These are phyloP conservation scores for Cucurbita pepo DNA, from an alignment of 306 rosid genomes.

Conservation along the genomic window DNA sequence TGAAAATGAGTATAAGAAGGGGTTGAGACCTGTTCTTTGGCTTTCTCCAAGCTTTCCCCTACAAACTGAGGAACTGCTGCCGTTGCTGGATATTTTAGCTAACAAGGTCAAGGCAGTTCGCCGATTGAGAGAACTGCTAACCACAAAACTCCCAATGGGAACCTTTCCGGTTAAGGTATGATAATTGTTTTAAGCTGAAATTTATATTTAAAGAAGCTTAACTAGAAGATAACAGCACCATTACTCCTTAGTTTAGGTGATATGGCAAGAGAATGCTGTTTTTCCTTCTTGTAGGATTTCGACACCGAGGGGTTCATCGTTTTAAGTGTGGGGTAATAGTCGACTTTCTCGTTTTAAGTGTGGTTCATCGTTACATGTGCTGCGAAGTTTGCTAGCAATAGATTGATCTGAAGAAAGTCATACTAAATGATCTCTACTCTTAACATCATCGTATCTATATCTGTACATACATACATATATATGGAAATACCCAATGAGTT, in stretches of 20 bases:
- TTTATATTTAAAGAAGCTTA: neutral
- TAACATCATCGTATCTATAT: neutral
- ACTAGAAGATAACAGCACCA: neutral
- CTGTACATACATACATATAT: no score
- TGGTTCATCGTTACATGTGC: neutral
- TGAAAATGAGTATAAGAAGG: conserved; percentile 91
- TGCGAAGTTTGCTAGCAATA: neutral
- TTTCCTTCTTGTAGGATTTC: neutral
- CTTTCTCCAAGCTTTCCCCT: conserved; percentile 86
- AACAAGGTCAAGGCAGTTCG: conserved; percentile 97
- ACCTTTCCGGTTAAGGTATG: conserved; percentile 96
- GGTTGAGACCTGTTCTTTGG: conserved; percentile 93
- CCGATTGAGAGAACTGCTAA: conserved; percentile 90
- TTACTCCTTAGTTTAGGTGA: neutral
- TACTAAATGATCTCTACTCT: neutral
- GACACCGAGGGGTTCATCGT: neutral
- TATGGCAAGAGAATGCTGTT: neutral
- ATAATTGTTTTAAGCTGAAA: neutral
- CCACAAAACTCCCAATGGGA: conserved; percentile 92
- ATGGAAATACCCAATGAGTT: neutral
- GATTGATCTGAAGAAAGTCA: neutral
- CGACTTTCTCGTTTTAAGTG: neutral
- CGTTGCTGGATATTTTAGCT: conserved; percentile 92
- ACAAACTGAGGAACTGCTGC: conserved; percentile 72
- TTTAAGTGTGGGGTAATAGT: neutral